Evolutionary conservation across 1,284 basidiomycete species (phyloP), one percentile per base, ranked within the genome.

Genomic region (Psilocybe mexicana): DNA sequence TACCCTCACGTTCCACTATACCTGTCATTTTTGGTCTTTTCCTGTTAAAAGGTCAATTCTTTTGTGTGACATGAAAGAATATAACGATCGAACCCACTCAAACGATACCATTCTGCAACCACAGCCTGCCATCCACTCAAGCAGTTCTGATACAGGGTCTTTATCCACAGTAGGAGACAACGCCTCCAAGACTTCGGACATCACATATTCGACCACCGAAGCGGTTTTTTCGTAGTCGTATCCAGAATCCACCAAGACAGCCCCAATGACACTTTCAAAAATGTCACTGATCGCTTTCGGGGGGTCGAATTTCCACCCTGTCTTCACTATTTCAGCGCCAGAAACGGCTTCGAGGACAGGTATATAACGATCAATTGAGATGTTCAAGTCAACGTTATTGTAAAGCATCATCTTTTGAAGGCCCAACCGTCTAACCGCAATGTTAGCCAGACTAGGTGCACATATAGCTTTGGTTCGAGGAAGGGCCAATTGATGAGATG

Each of bases 261-360:
- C 93, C 1, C 92, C 94, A 18, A 96, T 76, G 2, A 96, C 72
- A 52, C 91, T 89, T 74, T 97, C 94, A 55, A 94, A 79, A 3
- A 88, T 80, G 66, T 92, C 90, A 58, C 85, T 87, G 43, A 92
- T 72, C 14, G 83, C 87, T 70, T 94, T 95, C 0, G 93, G 92
- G 11, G 92, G 91, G 63, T 92, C 88, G 62, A 86, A 88, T 63
- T 85, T 84, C 90, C 92, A 94, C 11, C 87, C 86, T 43, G 82
- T 76, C 24, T 79, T 67, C 43, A 92, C 78, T 28, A 92, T 85
- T 44, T 90, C 85, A 54, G 81, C 75, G 1, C 77, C 78, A 0
- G 84, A 76, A 28, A 85, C 75, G 1, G 72, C 70, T 61, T 83
- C 74, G 2, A 93, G 77, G 28, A 86, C 69, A 0, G 85, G 83